Conservation (phyloP, 2,329 filamentous ascomycete species). For the Fusarium devonianum region DNA sequence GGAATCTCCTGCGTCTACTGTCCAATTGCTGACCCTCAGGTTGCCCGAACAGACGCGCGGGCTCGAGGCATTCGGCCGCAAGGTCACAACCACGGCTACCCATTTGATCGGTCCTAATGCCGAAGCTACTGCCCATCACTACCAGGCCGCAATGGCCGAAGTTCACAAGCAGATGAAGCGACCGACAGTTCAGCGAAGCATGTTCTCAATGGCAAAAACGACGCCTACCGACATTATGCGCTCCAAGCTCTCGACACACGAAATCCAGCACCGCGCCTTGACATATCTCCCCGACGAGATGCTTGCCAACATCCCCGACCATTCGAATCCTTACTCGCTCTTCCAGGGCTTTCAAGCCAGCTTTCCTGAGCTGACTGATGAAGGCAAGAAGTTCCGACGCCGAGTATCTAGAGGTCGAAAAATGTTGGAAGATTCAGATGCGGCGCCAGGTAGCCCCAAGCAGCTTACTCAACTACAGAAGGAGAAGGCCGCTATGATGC, state of each 20-base stretch:
- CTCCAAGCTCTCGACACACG: slow-evolving; percentile 84
- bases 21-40: slow-evolving; percentile 31
- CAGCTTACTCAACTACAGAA: slow-evolving; percentile 77
- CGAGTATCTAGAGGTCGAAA: slow-evolving; percentile 78
- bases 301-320: slow-evolving; percentile 85
- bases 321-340: slow-evolving; percentile 85
- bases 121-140: slow-evolving; percentile 67
- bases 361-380: slow-evolving; percentile 74
- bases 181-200: slow-evolving; percentile 83
- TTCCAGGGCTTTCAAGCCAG: slow-evolving; percentile 97
- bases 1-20: slow-evolving; percentile 19
- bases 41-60: slow-evolving; percentile 72
- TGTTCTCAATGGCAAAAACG: slow-evolving; percentile 90
- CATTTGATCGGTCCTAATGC: slow-evolving; percentile 79
- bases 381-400: slow-evolving; percentile 74
- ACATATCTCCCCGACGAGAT: slow-evolving; percentile 90
- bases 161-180: slow-evolving; percentile 88
- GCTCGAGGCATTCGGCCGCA: slow-evolving; percentile 90
- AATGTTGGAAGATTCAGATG: slow-evolving; percentile 71
- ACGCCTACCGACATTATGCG: slow-evolving; percentile 94
- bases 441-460: slow-evolving; percentile 64
- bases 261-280: slow-evolving; percentile 93
- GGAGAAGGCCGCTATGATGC: slow-evolving; percentile 80
- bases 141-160: slow-evolving; percentile 86
- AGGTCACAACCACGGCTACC: slow-evolving; percentile 91